phyloP scores from a whole-genome alignment of 73 alveolate genomes.

The Vitrella brassicaformis region DNA sequence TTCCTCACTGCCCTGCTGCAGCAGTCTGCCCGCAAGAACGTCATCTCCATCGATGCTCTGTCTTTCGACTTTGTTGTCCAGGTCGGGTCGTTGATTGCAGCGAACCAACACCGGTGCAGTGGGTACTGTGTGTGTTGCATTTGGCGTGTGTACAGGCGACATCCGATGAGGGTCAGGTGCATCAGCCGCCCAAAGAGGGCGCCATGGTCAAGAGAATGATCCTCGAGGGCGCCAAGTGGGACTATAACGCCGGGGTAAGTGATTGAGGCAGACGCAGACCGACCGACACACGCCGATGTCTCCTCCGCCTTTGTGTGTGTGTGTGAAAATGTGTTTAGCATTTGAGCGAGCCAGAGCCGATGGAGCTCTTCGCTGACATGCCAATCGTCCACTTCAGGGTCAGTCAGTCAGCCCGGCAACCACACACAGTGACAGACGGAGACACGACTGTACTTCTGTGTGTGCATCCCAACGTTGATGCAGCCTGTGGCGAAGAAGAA shows the following conservation, averaged over 20 bases:
- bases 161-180: slow-evolving; percentile 10
- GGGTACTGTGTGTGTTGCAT: neutral
- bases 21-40: slow-evolving; percentile 71
- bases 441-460: no score
- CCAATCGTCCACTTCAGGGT: slow-evolving; percentile 39
- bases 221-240: slow-evolving; percentile 85
- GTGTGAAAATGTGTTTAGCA: no score
- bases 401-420: no score
- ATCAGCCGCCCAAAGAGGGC: slow-evolving; percentile 22
- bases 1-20: slow-evolving; percentile 96
- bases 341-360: slow-evolving; percentile 90
- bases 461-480: no score
- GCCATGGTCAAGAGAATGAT: slow-evolving; percentile 27
- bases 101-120: neutral
- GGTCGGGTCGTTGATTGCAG: neutral
- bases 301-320: no score
- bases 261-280: no score
- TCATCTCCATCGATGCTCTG: slow-evolving; percentile 60
- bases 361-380: slow-evolving; percentile 89
- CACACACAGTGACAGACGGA: no score
- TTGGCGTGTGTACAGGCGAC: neutral
- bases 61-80: slow-evolving; percentile 20
- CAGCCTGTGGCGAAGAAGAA: neutral
- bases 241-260: slow-evolving; percentile 66
- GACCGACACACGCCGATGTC: no score